A percentile compares a stretch with the other conserved stretches of the same genome.
Conservation (phyloP, 768 basidiomycete species). For the Mycena rebaudengoi region DNA sequence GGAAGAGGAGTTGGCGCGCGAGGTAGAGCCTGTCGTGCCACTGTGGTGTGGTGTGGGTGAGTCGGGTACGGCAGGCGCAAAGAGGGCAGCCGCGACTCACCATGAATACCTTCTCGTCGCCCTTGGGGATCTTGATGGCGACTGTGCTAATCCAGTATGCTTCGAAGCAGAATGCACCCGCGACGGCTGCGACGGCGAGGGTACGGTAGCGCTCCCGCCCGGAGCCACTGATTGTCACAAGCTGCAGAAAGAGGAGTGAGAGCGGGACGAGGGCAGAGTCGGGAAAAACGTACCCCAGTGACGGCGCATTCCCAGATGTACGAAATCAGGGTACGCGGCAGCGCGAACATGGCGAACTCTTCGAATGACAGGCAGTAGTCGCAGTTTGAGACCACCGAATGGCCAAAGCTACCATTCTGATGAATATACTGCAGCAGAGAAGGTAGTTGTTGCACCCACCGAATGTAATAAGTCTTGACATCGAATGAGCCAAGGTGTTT, state of each 20-base stretch:
- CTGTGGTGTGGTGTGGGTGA: slow-evolving; percentile 43
- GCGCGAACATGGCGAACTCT: slow-evolving; percentile 67
- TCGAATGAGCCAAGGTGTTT: slow-evolving; percentile 65
- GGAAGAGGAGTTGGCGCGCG: slow-evolving; percentile 65
- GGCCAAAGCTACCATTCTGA: slow-evolving; percentile 64
- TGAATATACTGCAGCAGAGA: not conserved
- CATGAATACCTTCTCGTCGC: slow-evolving; percentile 46
- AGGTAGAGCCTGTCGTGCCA: slow-evolving; percentile 71
- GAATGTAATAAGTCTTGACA: slow-evolving; percentile 63
- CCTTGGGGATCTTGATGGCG: slow-evolving; percentile 54
- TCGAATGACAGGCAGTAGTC: slow-evolving; percentile 67
- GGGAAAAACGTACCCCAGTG: slow-evolving; percentile 49
- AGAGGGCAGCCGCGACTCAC: slow-evolving; percentile 34
- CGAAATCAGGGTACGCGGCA: slow-evolving; percentile 62
- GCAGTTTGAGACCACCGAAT: slow-evolving; percentile 68
- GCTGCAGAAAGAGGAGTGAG: slow-evolving; percentile 12
- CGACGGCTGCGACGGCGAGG: slow-evolving; percentile 55
- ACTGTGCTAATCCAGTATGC: slow-evolving; percentile 60
- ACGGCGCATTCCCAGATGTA: slow-evolving; percentile 68
- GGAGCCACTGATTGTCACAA: slow-evolving; percentile 51
- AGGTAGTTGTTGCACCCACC: slow-evolving; percentile 46
- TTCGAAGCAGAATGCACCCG: slow-evolving; percentile 46
- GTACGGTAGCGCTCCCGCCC: slow-evolving; percentile 54
- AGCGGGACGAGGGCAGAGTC: not conserved
- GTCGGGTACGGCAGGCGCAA: not conserved